A percentile compares a stretch with the other conserved stretches of the same genome.
phyloP scores from a whole-genome alignment of 2,329 filamentous ascomycete genomes.

The Talaromyces sp. region DNA sequence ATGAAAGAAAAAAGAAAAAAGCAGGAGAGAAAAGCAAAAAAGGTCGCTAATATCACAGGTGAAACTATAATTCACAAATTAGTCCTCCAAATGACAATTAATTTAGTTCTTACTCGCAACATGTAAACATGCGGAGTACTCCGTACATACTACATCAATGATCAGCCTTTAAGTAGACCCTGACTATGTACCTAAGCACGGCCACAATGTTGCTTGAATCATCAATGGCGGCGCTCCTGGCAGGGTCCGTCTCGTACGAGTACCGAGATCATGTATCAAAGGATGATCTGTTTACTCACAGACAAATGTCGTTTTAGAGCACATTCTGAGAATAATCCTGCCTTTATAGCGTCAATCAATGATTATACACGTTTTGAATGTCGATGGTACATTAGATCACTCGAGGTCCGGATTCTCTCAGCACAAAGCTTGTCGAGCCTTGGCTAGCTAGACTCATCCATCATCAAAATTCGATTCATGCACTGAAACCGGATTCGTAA shows the following conservation, averaged over 20 bases:
- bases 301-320: neutral
- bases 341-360: neutral
- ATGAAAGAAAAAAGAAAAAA: conserved; percentile 1
- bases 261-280: neutral
- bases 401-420: neutral
- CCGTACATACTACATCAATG: neutral
- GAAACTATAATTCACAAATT: conserved; percentile 1
- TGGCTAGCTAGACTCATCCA: neutral
- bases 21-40: neutral
- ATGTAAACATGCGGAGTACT: neutral
- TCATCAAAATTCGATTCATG: neutral
- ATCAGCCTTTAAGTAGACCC: neutral
- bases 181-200: neutral
- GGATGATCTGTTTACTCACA: neutral
- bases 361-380: neutral
- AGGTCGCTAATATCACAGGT: neutral
- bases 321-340: neutral
- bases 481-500: neutral
- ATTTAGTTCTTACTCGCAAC: neutral
- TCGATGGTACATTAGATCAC: neutral
- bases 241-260: neutral
- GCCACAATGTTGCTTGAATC: neutral
- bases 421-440: too few relatives aligned
- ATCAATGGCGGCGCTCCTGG: neutral
- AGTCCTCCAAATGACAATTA: neutral